Conservation (phyloP, 2,329 filamentous ascomycete species). For the Trichoderma sp. region DNA sequence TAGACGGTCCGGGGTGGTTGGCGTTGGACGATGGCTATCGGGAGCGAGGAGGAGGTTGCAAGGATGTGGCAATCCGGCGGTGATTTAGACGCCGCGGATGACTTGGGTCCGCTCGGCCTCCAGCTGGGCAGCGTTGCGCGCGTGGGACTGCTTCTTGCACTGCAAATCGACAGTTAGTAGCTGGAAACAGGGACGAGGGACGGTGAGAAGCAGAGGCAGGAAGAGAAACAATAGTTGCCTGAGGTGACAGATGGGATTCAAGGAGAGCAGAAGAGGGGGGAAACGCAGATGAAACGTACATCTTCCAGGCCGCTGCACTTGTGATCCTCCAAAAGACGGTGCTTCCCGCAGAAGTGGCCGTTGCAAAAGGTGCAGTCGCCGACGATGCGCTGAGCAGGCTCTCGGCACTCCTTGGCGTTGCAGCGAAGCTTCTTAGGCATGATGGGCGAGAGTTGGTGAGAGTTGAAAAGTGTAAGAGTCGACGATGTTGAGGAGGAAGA, state of each 20-base stretch:
- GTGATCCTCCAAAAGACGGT: constrained; percentile 91
- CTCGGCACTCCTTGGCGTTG: constrained; percentile 85
- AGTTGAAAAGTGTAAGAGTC: background rate
- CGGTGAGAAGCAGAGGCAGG: no score
- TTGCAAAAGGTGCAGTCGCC: constrained; percentile 96
- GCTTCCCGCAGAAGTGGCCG: constrained; percentile 92
- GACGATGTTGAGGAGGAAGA: background rate
- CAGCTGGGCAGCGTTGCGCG: constrained; percentile 89
- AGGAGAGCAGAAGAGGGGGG: constrained; percentile 23
- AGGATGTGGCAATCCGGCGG: background rate
- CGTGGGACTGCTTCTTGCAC: constrained; percentile 97
- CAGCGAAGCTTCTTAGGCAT: constrained; percentile 83
- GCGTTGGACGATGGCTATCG: constrained; percentile 10
- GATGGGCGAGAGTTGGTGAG: constrained; percentile 32
- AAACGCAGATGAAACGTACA: constrained; percentile 51
- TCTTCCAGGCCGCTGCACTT: constrained; percentile 91
- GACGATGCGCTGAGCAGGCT: constrained; percentile 86
- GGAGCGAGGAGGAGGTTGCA: constrained; percentile 1
- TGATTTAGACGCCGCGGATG: constrained; percentile 78
- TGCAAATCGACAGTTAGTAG: constrained; percentile 37
- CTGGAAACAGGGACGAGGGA: no score
- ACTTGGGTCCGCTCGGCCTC: constrained; percentile 91
- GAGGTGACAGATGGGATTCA: background rate
- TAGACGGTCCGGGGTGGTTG: background rate
- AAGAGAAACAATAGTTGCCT: background rate